phyloP scores from a whole-genome alignment of 2,329 filamentous ascomycete species.

The Cyclaneusma minus region DNA sequence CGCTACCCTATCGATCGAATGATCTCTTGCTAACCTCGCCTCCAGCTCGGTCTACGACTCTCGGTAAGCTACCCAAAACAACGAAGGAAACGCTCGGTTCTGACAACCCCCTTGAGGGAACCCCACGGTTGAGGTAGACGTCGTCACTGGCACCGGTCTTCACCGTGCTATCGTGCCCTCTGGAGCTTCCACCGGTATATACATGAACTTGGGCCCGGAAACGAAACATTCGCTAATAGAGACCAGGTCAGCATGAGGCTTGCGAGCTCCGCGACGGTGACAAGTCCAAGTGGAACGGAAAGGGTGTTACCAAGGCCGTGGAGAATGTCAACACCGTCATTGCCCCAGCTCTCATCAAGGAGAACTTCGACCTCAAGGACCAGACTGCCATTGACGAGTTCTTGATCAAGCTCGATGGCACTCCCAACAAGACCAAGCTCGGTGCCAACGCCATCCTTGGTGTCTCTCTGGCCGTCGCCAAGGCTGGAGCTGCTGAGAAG shows the following conservation, averaged over 20 bases:
- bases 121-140: slow-evolving; percentile 96
- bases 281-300: slow-evolving; percentile 73
- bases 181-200: slow-evolving; percentile 82
- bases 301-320: slow-evolving; percentile 77
- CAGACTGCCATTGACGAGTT: slow-evolving; percentile 73
- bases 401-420: slow-evolving; percentile 73
- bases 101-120: too few relatives aligned
- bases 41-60: slow-evolving; percentile 97
- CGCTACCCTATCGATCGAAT: too few relatives aligned
- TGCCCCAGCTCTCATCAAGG: slow-evolving; percentile 67
- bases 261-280: slow-evolving; percentile 84
- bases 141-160: slow-evolving; percentile 89
- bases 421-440: slow-evolving; percentile 73
- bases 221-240: slow-evolving; percentile 8
- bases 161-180: slow-evolving; percentile 97
- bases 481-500: slow-evolving; percentile 83
- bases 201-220: slow-evolving; percentile 10
- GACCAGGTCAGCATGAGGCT: slow-evolving; percentile 70
- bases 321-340: slow-evolving; percentile 74
- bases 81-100: slow-evolving; percentile 23
- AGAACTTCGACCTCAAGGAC: slow-evolving; percentile 73
- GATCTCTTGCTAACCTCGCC: slow-evolving; percentile 78
- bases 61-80: too few relatives aligned
- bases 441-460: slow-evolving; percentile 82
- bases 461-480: slow-evolving; percentile 71